Evolutionary conservation across 176 grass and related monocot species (phyloP).

Genomic region (Avena insularis): DNA sequence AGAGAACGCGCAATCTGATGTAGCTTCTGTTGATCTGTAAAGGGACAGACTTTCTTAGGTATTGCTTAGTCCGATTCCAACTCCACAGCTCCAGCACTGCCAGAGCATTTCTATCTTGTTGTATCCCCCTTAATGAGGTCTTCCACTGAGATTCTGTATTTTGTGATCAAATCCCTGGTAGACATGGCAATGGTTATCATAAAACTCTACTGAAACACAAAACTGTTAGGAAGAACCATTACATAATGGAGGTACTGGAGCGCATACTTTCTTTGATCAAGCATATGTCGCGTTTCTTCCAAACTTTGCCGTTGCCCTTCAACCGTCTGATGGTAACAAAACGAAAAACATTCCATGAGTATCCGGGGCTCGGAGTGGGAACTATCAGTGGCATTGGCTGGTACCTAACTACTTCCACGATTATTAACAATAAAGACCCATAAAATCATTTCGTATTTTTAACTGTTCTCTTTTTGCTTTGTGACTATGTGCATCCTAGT

Average conservation of each 20-base stretch:
- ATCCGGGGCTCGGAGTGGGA: background rate
- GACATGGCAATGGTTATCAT: background rate
- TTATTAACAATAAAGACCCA: background rate
- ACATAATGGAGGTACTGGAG: background rate
- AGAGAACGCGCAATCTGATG: too few species aligned
- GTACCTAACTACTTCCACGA: background rate
- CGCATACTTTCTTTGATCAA: conserved; percentile 59
- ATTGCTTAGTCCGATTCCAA: background rate
- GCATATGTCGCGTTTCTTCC: conserved; percentile 47
- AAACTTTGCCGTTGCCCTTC: conserved; percentile 57
- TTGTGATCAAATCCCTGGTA: conserved; percentile 51
- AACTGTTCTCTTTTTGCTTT: background rate
- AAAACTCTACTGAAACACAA: background rate
- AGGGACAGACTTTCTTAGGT: too few species aligned
- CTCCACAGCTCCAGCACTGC: background rate
- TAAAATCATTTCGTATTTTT: background rate
- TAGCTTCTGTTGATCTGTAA: too few species aligned
- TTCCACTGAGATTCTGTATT: conserved; percentile 52
- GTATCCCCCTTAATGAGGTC: conserved; percentile 43
- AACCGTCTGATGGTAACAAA: conserved; percentile 33
- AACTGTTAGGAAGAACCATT: background rate
- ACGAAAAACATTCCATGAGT: conserved; percentile 16
- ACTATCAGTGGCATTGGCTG: background rate
- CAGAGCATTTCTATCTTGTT: conserved; percentile 33
- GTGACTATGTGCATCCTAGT: too few species aligned